Evolutionary conservation across 2,329 filamentous ascomycete genomes (phyloP).

Genomic region (Knufia petricola): DNA sequence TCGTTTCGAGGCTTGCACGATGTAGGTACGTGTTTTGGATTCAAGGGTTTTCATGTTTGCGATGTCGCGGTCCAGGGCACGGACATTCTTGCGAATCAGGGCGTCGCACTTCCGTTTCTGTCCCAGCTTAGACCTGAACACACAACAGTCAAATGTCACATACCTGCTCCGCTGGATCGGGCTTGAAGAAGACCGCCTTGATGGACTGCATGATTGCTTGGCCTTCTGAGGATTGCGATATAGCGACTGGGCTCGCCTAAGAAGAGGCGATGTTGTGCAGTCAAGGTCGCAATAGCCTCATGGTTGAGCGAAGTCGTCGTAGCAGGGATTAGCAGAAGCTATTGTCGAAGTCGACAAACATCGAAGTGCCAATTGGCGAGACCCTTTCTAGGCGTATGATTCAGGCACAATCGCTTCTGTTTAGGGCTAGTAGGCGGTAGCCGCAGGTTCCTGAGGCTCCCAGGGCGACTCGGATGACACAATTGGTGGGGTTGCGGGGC

Average conservation of each 20-base stretch:
- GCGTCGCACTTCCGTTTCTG: slow-evolving; percentile 93
- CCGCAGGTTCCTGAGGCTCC: too few relatives aligned
- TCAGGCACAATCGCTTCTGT: neutral
- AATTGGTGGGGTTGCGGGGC: neutral
- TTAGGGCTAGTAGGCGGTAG: neutral
- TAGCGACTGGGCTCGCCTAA: neutral
- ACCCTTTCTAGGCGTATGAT: neutral
- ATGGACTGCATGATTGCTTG: slow-evolving; percentile 65
- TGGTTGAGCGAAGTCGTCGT: too few relatives aligned
- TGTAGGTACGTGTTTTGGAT: slow-evolving; percentile 72
- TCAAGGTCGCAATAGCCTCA: neutral
- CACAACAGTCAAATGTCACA: slow-evolving; percentile 20
- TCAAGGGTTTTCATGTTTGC: slow-evolving; percentile 67
- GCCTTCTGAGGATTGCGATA: neutral
- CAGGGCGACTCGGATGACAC: too few relatives aligned
- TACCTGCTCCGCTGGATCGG: slow-evolving; percentile 89
- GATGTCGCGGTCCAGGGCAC: slow-evolving; percentile 92
- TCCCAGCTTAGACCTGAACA: slow-evolving; percentile 5
- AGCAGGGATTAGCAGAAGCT: neutral
- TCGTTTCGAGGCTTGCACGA: slow-evolving; percentile 71
- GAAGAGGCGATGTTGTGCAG: neutral
- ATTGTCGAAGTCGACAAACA: neutral
- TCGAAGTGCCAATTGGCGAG: neutral
- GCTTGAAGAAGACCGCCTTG: slow-evolving; percentile 77
- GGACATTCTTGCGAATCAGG: slow-evolving; percentile 79